phyloP scores from a whole-genome alignment of 345 rosid genomes.

The Excoecaria cochinchinensis region DNA sequence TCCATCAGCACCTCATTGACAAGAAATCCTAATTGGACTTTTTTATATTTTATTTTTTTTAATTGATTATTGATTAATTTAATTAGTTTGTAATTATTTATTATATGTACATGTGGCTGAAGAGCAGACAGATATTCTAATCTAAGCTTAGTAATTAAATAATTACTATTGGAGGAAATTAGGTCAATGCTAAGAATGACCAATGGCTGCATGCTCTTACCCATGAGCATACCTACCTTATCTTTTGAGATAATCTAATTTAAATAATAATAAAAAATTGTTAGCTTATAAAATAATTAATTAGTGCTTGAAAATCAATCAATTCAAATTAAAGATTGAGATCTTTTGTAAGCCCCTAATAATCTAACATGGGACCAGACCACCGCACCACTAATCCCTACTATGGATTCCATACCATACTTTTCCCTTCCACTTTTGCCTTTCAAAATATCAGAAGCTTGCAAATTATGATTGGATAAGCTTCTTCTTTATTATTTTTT shows the following conservation, averaged over 20 bases:
- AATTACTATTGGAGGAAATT: conserved; percentile 9
- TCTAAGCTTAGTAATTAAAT: not conserved
- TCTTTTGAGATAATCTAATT: conserved; percentile 24
- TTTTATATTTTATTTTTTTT: not conserved
- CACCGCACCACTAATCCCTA: not conserved
- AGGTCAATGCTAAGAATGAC: conserved; percentile 26
- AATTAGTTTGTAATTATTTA: not conserved
- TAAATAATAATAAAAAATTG: not conserved
- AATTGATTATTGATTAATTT: not conserved
- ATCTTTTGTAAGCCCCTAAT: not conserved
- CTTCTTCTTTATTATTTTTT: too few species aligned
- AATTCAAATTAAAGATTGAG: not conserved
- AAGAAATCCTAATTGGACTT: conserved; percentile 1
- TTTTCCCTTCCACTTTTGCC: not conserved
- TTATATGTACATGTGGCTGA: not conserved
- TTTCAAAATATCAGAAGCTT: too few species aligned
- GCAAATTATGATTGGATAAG: too few species aligned
- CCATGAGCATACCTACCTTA: conserved; percentile 25
- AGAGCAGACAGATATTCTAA: conserved; percentile 33
- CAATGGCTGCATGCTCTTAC: conserved; percentile 20
- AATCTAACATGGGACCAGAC: conserved; percentile 11
- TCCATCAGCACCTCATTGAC: not conserved
- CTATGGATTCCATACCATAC: not conserved
- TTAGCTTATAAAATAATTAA: not conserved
- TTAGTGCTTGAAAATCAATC: not conserved